phyloP scores from a whole-genome alignment of 192 early-diverging fungal genomes.

The Podila horticola region DNA sequence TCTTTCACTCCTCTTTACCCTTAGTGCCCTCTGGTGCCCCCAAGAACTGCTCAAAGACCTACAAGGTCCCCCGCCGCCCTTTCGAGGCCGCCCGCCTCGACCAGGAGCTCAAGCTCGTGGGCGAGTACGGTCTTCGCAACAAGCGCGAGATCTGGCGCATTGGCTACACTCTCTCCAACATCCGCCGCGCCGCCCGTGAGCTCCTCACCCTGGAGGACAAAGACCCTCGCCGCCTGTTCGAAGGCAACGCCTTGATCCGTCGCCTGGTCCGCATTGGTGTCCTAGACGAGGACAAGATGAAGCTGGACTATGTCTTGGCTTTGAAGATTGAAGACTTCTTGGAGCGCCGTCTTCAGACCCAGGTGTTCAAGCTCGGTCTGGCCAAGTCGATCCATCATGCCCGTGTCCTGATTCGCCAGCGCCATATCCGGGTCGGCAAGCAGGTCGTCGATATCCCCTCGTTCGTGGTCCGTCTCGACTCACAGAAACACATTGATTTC shows the following conservation, averaged over 20 bases:
- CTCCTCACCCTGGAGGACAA: slow-evolving; percentile 95
- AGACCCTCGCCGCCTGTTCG: slow-evolving; percentile 97
- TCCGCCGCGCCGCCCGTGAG: slow-evolving; percentile 99
- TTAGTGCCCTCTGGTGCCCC: slow-evolving; percentile 54
- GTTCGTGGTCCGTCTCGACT: slow-evolving; percentile 87
- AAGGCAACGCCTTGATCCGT: slow-evolving; percentile 99
- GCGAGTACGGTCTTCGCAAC: slow-evolving; percentile 98
- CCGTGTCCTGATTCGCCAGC: slow-evolving; percentile 97
- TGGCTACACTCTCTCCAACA: slow-evolving; percentile 96
- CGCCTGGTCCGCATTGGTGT: slow-evolving; percentile 98
- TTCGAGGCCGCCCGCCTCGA: slow-evolving; percentile 98
- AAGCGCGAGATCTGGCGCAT: slow-evolving; percentile 99
- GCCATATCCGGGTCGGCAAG: slow-evolving; percentile 98
- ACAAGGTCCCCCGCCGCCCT: slow-evolving; percentile 96
- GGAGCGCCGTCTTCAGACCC: slow-evolving; percentile 98
- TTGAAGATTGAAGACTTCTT: slow-evolving; percentile 99
- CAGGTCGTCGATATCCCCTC: slow-evolving; percentile 97
- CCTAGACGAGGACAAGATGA: slow-evolving; percentile 96
- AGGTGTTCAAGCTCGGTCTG: slow-evolving; percentile 98
- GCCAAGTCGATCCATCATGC: slow-evolving; percentile 99
- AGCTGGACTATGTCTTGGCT: slow-evolving; percentile 98
- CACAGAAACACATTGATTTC: slow-evolving; percentile 72
- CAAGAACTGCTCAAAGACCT: slow-evolving; percentile 79
- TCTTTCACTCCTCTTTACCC: slow-evolving; percentile 15
- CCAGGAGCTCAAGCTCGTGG: slow-evolving; percentile 92